Evolutionary conservation across 176 grass and related monocot genomes (phyloP).

Genomic region (Rhynchospora breviuscula): DNA sequence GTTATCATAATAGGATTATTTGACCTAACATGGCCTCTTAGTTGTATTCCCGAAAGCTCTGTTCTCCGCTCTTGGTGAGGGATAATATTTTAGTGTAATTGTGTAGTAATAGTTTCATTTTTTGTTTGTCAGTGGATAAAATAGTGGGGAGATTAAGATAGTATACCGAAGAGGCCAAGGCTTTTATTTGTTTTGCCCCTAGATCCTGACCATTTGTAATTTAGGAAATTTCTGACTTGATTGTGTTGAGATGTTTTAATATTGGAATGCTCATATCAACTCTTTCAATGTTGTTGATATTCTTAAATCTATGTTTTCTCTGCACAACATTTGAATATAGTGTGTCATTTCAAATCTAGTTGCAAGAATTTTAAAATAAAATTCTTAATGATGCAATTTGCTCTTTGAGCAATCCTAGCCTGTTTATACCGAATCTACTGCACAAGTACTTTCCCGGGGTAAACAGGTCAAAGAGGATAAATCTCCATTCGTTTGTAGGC

Average conservation of each 20-base stretch:
- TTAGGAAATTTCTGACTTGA: slow-evolving; percentile 1
- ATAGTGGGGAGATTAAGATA: neutral
- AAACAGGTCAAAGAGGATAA: neutral
- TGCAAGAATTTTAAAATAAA: neutral
- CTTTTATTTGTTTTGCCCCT: slow-evolving; percentile 1
- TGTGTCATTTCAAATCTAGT: neutral
- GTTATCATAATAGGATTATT: slow-evolving; percentile 18
- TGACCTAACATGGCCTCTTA: slow-evolving; percentile 15
- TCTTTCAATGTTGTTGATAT: neutral
- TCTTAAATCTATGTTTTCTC: neutral
- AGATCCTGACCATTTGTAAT: slow-evolving; percentile 10
- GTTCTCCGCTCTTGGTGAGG: neutral
- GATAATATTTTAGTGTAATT: slow-evolving; percentile 25
- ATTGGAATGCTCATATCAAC: neutral
- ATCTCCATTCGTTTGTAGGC: neutral
- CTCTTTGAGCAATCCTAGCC: neutral
- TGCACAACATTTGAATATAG: neutral
- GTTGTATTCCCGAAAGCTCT: neutral
- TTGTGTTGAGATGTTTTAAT: neutral
- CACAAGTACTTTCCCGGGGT: neutral
- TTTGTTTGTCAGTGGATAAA: slow-evolving; percentile 4
- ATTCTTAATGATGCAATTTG: neutral
- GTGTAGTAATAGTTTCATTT: slow-evolving; percentile 11
- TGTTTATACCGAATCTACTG: neutral
- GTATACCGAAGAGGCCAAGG: neutral